Evolutionary conservation across 768 basidiomycete species (phyloP).

Genomic region (Psilocybe tampanensis): DNA sequence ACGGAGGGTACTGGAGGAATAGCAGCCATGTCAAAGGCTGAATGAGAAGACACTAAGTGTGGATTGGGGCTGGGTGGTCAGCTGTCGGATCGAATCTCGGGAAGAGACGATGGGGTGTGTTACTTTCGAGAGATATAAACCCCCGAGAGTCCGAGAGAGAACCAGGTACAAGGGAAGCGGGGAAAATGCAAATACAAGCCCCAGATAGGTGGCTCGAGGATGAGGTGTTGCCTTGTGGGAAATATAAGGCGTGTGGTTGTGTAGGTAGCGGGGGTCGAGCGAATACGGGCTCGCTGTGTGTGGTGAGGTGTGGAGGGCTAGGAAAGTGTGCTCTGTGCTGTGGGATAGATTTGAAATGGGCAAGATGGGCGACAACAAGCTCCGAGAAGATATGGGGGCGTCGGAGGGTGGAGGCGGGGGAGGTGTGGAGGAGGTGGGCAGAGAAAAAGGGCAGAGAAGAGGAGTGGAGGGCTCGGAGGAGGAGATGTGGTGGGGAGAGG

Average conservation of each 20-base stretch:
- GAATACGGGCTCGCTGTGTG: background rate
- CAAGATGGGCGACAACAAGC: background rate
- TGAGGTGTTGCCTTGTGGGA: background rate
- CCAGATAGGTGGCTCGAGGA: background rate
- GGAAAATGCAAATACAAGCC: background rate
- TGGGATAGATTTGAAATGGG: background rate
- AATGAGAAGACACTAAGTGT: background rate
- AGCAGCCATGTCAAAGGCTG: constrained; percentile 2
- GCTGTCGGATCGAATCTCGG: background rate
- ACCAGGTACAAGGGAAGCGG: background rate
- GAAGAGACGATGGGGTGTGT: background rate
- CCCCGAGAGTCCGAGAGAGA: constrained; percentile 20
- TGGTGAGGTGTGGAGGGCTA: background rate
- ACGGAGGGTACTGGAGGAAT: constrained; percentile 27
- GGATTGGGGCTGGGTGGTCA: background rate
- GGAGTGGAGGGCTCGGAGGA: background rate
- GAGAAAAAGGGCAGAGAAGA: background rate
- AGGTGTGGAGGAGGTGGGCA: background rate
- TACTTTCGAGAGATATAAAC: constrained; percentile 6
- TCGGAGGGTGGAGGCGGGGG: constrained; percentile 9
- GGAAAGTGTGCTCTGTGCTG: background rate
- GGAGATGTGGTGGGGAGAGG: background rate
- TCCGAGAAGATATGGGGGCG: constrained; percentile 10
- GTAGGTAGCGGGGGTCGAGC: background rate
- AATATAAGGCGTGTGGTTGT: background rate